A percentile compares a stretch with the other conserved stretches of the same genome.
These are phyloP conservation scores for Symbiodinium natans DNA, from an alignment of 73 alveolate genomes.

Conservation along the genomic window DNA sequence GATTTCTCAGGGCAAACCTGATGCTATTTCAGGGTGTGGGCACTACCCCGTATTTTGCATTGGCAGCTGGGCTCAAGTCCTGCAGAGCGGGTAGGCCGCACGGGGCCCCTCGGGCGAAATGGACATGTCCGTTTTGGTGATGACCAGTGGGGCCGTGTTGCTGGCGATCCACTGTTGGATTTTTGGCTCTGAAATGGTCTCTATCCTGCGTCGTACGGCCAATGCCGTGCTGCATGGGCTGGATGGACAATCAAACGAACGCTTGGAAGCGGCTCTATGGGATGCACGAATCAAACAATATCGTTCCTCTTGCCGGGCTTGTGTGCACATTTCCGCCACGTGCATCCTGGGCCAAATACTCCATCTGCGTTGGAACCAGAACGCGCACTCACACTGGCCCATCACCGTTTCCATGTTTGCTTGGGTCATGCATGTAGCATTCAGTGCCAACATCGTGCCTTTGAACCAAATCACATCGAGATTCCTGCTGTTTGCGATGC, in stretches of 20 bases:
- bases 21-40: too few relatives aligned
- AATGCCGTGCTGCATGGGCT: not conserved
- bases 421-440: not conserved
- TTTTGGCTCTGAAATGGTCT: not conserved
- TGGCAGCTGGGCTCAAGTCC: too few relatives aligned
- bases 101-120: too few relatives aligned
- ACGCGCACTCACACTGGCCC: not conserved
- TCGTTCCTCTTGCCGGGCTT: not conserved
- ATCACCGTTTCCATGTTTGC: not conserved
- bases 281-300: conserved; percentile 34
- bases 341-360: not conserved
- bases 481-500: not conserved
- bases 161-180: conserved; percentile 23
- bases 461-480: not conserved
- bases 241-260: not conserved
- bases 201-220: not conserved
- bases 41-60: too few relatives aligned
- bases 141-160: not conserved
- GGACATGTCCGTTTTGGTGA: not conserved
- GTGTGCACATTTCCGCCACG: not conserved
- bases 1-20: too few relatives aligned
- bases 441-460: not conserved
- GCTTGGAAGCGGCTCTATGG: conserved; percentile 26
- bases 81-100: too few relatives aligned
- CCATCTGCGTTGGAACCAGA: not conserved